A percentile compares a stretch with the other conserved stretches of the same genome.
phyloP scores from a whole-genome alignment of 1,284 basidiomycete species.

The Cryptococcus deneoformans region DNA sequence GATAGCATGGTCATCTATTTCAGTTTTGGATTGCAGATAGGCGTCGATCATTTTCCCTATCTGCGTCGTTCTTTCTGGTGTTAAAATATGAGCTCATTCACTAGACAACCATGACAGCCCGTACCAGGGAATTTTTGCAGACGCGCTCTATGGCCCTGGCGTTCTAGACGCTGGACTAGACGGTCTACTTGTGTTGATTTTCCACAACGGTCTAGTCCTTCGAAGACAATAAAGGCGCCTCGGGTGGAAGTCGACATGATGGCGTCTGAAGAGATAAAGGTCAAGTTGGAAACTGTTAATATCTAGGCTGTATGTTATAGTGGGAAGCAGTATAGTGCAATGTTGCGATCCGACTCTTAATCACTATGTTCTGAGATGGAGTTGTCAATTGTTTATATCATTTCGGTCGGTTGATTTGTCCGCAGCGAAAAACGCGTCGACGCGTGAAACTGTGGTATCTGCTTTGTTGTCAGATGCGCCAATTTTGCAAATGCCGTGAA shows the following conservation, averaged over 20 bases:
- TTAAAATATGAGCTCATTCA: background rate
- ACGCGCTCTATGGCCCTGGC: slow-evolving; percentile 34
- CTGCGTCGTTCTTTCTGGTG: slow-evolving; percentile 81
- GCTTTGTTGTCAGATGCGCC: no score
- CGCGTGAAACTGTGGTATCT: no score
- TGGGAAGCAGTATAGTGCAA: no score
- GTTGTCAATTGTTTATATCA: no score
- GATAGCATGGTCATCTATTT: slow-evolving; percentile 87
- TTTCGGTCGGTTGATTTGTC: no score
- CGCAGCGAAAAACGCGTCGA: no score
- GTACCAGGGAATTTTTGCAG: slow-evolving; percentile 82
- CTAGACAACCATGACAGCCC: background rate
- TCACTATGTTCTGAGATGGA: no score
- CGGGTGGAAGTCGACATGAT: slow-evolving; percentile 12
- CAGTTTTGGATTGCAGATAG: slow-evolving; percentile 77
- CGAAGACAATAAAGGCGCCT: slow-evolving; percentile 84
- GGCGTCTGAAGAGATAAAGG: no score
- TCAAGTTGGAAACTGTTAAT: no score
- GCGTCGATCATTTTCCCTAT: slow-evolving; percentile 93
- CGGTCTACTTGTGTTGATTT: slow-evolving; percentile 79
- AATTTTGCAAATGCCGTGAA: no score
- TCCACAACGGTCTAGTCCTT: slow-evolving; percentile 90
- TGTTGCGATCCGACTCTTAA: no score
- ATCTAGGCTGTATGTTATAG: no score
- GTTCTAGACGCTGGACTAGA: slow-evolving; percentile 57